Evolutionary conservation across 2,329 filamentous ascomycete species (phyloP), one percentile per base, ranked within the genome.

Genomic region (Amauroascus niger): DNA sequence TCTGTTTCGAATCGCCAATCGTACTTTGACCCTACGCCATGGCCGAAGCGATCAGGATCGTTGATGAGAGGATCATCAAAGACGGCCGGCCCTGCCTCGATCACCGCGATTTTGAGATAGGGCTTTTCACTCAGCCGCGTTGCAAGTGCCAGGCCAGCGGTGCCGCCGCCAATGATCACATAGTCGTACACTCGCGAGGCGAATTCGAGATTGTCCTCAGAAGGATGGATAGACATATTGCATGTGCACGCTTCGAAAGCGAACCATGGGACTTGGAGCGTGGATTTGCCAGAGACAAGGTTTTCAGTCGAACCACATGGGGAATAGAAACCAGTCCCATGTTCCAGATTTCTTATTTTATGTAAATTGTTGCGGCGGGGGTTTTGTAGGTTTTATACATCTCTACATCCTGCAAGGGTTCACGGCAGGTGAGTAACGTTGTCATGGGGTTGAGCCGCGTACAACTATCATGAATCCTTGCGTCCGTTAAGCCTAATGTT

Each of bases 81-180:
- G 8, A 59, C 58, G 13, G 62, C 62, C 20, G 61, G 47, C n/a
- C 74, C 74, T n/a, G 73, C 74, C 61, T 76, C 74, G 24, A 76
- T 63, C 0, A 76, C 71, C 6, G 68, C 70, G 18, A 80, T 67
- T 2, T 63, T 63, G 55, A 73, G 54, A 32, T 65, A 49, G 40
- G 69, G 55, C 48, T 73, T 62, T 55, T 77, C 73, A 1, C 73
- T 71, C 33, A 69, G 58, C 16, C 63, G 64, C 41, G 67, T 64
- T 52, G 64, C 63, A 7, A 67, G 53, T 7, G 62, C 64, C 30
- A 49, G 49, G 40, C 62, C 66, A 41, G 58, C 62, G 43, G 55
- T 60, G 7, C 63, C 63, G 24, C 64, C 63, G 11, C 64, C 62
- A 4, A 64, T 49, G 40, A 66, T 58, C 39, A 66, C 39, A 54